Evolutionary conservation across 164 flowering plant genomes (phyloP).

Genomic region (Stephania yunnanensis): DNA sequence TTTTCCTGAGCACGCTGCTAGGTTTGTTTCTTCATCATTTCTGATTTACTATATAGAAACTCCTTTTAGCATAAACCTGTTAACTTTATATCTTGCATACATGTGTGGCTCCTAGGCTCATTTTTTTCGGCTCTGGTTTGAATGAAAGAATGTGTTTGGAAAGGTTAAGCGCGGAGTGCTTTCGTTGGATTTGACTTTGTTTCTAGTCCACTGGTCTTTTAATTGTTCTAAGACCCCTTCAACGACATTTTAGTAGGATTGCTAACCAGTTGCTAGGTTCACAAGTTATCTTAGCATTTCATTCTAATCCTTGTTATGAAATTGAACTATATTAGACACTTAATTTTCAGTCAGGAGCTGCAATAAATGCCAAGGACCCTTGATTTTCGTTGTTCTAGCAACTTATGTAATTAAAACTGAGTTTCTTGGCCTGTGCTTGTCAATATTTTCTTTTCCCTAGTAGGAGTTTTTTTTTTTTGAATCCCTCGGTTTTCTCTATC

Average conservation of each 20-base stretch:
- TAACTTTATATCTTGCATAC: background rate
- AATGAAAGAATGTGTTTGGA: background rate
- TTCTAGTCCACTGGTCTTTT: background rate
- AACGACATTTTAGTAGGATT: background rate
- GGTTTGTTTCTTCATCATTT: constrained; percentile 30
- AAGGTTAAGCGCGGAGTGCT: background rate
- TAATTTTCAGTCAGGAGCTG: background rate
- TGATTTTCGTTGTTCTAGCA: background rate
- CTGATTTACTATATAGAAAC: background rate
- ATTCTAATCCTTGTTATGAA: background rate
- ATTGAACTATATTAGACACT: background rate
- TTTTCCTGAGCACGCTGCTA: constrained; percentile 81
- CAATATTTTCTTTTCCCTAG: background rate
- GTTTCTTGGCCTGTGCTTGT: background rate
- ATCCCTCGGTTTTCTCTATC: background rate
- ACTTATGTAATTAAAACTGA: background rate
- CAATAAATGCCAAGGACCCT: background rate
- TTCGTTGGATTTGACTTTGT: background rate
- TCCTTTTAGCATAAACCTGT: background rate
- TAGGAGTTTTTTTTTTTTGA: background rate
- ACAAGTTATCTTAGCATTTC: background rate
- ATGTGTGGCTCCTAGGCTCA: background rate
- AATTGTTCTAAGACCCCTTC: background rate
- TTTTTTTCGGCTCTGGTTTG: background rate
- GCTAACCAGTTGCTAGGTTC: background rate